Percentiles rank a stretch among this genome's conserved stretches.
These are phyloP conservation scores for Trichodelitschia bisporula DNA, from an alignment of 495 filamentous ascomycete genomes.

Conservation along the genomic window DNA sequence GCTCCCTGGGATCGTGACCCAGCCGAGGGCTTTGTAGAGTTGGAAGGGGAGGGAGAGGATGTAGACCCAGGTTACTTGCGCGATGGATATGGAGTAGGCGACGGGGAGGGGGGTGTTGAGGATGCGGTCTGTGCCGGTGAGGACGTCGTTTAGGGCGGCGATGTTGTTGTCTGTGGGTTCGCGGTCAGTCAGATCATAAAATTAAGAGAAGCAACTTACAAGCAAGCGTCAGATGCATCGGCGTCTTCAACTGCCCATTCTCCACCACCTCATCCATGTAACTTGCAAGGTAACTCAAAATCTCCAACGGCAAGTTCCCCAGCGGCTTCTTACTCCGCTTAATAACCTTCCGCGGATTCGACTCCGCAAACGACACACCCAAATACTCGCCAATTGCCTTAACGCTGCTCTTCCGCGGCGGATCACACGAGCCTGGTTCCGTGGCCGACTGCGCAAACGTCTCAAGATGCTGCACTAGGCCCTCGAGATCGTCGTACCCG, in stretches of 20 bases:
- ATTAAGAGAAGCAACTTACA: too few species aligned
- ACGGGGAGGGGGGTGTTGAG: conserved; percentile 65
- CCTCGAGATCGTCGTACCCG: conserved; percentile 40
- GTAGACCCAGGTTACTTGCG: conserved; percentile 76
- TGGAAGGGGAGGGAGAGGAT: conserved; percentile 70
- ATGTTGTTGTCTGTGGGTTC: conserved; percentile 14
- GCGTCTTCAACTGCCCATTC: conserved; percentile 28
- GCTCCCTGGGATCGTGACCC: conserved; percentile 74
- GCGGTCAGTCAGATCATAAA: conserved; percentile 14
- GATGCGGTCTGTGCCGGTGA: conserved; percentile 54
- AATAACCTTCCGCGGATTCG: conserved; percentile 12
- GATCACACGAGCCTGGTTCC: conserved; percentile 19
- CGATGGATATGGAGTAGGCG: conserved; percentile 66
- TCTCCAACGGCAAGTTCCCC: conserved; percentile 14
- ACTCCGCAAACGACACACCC: conserved; percentile 13
- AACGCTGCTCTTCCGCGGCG: conserved; percentile 1
- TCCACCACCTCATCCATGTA: conserved; percentile 7
- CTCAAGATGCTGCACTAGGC: conserved; percentile 32
- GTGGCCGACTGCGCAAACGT: conserved; percentile 49
- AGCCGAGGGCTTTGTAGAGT: conserved; percentile 32
- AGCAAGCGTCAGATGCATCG: too few species aligned
- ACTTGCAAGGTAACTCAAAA: conserved; percentile 11
- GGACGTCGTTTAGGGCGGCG: conserved; percentile 40
- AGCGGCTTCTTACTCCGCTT: conserved; percentile 14
- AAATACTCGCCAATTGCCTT: conserved; percentile 11